Evolutionary conservation across 2,329 filamentous ascomycete genomes (phyloP).

Genomic region (Biscogniauxia marginata): DNA sequence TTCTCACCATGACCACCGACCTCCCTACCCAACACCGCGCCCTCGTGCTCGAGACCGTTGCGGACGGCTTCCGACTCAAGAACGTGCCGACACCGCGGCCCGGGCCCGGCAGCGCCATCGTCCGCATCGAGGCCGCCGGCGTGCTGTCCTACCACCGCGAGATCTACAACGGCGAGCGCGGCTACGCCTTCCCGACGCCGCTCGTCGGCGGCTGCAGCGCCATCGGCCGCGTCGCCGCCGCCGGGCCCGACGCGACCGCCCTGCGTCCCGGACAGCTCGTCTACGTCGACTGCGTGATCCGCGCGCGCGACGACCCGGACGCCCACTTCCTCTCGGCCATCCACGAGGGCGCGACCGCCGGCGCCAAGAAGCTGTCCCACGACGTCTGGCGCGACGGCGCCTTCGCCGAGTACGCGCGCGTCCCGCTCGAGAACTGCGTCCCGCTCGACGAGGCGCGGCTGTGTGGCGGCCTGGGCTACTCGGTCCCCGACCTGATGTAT

Average conservation of each 20-base stretch:
- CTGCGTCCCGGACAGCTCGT: constrained; percentile 35
- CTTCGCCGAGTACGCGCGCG: constrained; percentile 34
- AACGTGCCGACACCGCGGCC: constrained; percentile 28
- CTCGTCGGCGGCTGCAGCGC: constrained; percentile 29
- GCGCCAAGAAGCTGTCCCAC: constrained; percentile 27
- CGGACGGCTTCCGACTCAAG: background rate
- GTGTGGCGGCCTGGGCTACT: constrained; percentile 37
- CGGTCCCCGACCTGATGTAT: constrained; percentile 37
- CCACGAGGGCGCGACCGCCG: constrained; percentile 26
- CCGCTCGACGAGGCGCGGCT: constrained; percentile 33
- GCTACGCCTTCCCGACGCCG: constrained; percentile 29
- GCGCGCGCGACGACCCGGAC: constrained; percentile 33
- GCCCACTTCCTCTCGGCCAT: constrained; percentile 30
- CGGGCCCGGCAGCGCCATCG: constrained; percentile 37
- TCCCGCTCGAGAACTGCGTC: constrained; percentile 37
- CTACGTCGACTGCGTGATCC: constrained; percentile 33
- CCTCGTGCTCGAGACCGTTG: background rate
- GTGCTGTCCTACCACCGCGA: constrained; percentile 41
- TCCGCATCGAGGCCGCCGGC: constrained; percentile 37
- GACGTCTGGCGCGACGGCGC: constrained; percentile 34
- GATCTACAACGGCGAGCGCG: constrained; percentile 38
- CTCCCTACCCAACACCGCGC: background rate
- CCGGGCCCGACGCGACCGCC: constrained; percentile 33
- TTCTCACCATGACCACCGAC: background rate
- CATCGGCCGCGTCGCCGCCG: constrained; percentile 34